Percentiles rank a stretch among this genome's conserved stretches.
Conservation (phyloP, 148 eudicot genomes). For the Spergularia marina region DNA sequence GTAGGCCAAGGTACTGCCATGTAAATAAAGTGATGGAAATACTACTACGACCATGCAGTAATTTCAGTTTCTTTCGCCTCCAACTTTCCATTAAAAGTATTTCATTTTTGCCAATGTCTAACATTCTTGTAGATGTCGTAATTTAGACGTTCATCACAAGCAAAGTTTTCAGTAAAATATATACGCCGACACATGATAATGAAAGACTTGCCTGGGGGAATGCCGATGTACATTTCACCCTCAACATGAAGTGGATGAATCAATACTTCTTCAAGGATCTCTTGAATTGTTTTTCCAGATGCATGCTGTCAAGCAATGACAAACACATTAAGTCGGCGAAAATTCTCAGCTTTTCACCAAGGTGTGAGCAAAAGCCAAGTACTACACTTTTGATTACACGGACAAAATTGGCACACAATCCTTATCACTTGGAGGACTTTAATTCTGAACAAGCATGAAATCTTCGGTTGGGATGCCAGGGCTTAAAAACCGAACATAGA, state of each 20-base stretch:
- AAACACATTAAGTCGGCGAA: not conserved
- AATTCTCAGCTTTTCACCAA: not conserved
- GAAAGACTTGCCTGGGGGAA: slow-evolving; percentile 77
- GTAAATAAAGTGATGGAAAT: not conserved
- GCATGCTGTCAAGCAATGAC: slow-evolving; percentile 58
- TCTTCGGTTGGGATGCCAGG: too few species aligned
- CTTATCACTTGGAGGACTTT: not conserved
- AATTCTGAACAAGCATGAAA: too few species aligned
- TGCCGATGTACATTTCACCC: slow-evolving; percentile 94
- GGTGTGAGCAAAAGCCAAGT: not conserved
- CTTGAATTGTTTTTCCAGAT: slow-evolving; percentile 83
- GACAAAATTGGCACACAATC: not conserved
- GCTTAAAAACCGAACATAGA: not conserved
- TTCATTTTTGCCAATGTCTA: not conserved
- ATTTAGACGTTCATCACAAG: not conserved
- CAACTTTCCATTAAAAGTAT: not conserved
- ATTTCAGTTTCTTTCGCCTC: not conserved
- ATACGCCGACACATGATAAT: not conserved
- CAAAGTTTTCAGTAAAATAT: not conserved
- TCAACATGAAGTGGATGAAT: slow-evolving; percentile 72
- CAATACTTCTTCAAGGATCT: slow-evolving; percentile 88
- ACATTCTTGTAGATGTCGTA: not conserved
- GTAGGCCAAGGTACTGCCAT: not conserved
- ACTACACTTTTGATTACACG: not conserved
- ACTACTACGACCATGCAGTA: not conserved